Conservation (phyloP, 345 rosid species). For the Schrenkiella parvula region DNA sequence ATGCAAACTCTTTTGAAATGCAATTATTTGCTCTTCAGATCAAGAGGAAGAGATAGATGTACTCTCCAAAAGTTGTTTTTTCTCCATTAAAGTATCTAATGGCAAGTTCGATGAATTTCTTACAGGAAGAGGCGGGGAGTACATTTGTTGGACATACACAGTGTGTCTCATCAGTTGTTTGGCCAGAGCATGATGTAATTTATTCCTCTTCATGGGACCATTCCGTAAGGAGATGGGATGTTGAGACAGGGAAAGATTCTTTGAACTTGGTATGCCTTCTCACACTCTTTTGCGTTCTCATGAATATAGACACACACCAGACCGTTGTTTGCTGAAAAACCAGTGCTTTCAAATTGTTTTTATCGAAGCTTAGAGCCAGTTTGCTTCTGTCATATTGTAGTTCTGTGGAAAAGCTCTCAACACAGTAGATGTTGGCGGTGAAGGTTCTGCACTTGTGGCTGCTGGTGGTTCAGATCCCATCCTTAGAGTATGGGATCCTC, state of each 20-base stretch:
- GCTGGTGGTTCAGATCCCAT: constrained; percentile 87
- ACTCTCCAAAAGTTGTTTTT: not conserved
- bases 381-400: constrained; percentile 37
- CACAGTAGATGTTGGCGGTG: constrained; percentile 87
- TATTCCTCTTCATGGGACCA: constrained; percentile 97
- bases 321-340: not conserved
- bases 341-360: not conserved
- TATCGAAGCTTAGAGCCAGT: not conserved
- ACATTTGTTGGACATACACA: constrained; percentile 91
- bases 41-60: not conserved
- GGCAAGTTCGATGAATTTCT: not conserved
- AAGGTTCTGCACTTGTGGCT: constrained; percentile 84
- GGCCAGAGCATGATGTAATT: constrained; percentile 71
- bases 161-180: constrained; percentile 74
- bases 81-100: constrained; percentile 6
- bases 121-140: constrained; percentile 72
- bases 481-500: constrained; percentile 97
- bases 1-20: not conserved
- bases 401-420: constrained; percentile 79
- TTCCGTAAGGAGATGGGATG: constrained; percentile 88
- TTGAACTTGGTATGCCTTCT: constrained; percentile 53
- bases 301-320: not conserved
- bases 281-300: constrained; percentile 6
- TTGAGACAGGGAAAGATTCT: constrained; percentile 72
- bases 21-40: not conserved